Evolutionary conservation across 2,329 filamentous ascomycete genomes (phyloP).

Genomic region (Penicillium thymicola): DNA sequence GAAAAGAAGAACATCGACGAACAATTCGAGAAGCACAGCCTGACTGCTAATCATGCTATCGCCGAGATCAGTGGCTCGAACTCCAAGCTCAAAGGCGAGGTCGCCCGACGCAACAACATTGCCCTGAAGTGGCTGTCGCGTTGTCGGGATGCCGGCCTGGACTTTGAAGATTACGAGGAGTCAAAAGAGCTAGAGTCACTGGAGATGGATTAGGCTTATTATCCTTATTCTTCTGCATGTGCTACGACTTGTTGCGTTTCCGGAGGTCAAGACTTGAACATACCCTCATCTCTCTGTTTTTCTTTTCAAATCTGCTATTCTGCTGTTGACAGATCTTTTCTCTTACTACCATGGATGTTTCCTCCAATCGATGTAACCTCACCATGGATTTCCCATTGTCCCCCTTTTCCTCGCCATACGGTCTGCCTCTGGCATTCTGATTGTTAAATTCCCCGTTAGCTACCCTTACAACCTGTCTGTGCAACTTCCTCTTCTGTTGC

Average conservation of each 20-base stretch:
- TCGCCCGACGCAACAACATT: conserved; percentile 79
- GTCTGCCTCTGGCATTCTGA: not conserved
- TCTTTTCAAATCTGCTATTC: conserved; percentile 15
- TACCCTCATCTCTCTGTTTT: conserved; percentile 24
- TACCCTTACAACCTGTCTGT: not conserved
- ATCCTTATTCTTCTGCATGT: conserved; percentile 21
- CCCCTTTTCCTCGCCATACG: not conserved
- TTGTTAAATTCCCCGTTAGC: not conserved
- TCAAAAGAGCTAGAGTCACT: conserved; percentile 40
- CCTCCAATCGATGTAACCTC: conserved; percentile 1
- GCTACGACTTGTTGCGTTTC: conserved; percentile 27
- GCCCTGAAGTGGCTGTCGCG: conserved; percentile 47
- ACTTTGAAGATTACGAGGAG: conserved; percentile 50
- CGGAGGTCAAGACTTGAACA: conserved; percentile 26
- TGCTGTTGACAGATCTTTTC: conserved; percentile 5
- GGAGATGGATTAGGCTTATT: conserved; percentile 33
- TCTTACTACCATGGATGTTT: conserved; percentile 3
- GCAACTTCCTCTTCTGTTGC: not conserved
- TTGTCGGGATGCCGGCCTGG: conserved; percentile 46
- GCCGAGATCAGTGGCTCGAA: conserved; percentile 93
- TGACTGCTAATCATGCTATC: conserved; percentile 45
- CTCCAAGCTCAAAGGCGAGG: conserved; percentile 90
- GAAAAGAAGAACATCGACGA: conserved; percentile 44
- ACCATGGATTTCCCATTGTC: not conserved
- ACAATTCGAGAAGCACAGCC: conserved; percentile 43